phyloP scores from a whole-genome alignment of 2,329 filamentous ascomycete genomes.

The Clarireedia homoeocarpa region DNA sequence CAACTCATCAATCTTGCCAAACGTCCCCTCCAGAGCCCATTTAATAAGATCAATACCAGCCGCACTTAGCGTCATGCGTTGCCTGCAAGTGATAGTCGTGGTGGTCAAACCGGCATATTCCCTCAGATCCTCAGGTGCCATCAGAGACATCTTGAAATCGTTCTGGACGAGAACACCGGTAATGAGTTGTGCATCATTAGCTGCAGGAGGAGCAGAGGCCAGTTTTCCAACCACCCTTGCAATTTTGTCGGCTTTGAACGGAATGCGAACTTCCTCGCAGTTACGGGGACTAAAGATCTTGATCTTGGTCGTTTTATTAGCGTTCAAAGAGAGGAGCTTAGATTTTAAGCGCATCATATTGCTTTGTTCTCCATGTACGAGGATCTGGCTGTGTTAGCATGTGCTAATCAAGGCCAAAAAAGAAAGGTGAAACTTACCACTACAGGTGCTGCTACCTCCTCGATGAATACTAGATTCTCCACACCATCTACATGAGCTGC shows the following conservation, averaged over 20 bases:
- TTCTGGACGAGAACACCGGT: constrained; percentile 93
- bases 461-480: constrained; percentile 94
- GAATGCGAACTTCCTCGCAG: constrained; percentile 89
- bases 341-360: constrained; percentile 98
- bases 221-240: constrained; percentile 95
- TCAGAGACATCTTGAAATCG: constrained; percentile 93
- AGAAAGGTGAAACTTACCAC: constrained; percentile 57
- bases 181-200: constrained; percentile 49
- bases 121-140: constrained; percentile 91
- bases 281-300: constrained; percentile 94
- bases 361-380: constrained; percentile 94
- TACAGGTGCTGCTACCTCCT: constrained; percentile 84
- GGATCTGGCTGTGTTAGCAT: constrained; percentile 51
- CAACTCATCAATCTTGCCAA: constrained; percentile 73
- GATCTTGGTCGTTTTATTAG: constrained; percentile 65
- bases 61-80: constrained; percentile 78
- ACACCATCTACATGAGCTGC: constrained; percentile 94
- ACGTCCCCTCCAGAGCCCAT: constrained; percentile 92
- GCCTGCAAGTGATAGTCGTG: constrained; percentile 87
- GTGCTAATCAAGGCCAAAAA: background rate
- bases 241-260: constrained; percentile 90
- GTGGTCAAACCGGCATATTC: constrained; percentile 97
- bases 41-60: constrained; percentile 85
- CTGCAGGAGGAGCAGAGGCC: constrained; percentile 62
- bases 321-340: constrained; percentile 86